These are phyloP conservation scores for Saksenaea oblongispora DNA, from an alignment of 371 early-diverging fungal species.

Conservation along the genomic window DNA sequence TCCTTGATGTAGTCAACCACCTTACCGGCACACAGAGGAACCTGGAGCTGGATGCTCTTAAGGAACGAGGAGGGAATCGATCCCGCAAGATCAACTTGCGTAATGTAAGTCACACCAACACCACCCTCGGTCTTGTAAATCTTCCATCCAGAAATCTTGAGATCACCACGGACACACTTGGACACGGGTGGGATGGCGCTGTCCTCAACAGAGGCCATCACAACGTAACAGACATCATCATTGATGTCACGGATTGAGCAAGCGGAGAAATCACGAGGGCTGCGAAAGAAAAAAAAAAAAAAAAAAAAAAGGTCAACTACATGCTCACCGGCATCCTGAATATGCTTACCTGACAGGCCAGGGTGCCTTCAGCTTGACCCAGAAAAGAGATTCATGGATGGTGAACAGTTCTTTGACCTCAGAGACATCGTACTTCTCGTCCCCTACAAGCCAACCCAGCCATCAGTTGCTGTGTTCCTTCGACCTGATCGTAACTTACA, in stretches of 20 bases:
- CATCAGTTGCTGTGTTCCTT: too few relatives aligned
- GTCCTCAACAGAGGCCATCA: constrained; percentile 46
- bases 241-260: constrained; percentile 17
- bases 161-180: constrained; percentile 39
- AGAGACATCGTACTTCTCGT: constrained; percentile 41
- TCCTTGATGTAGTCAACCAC: constrained; percentile 38
- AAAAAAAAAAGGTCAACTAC: too few relatives aligned
- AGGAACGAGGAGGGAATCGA: constrained; percentile 43
- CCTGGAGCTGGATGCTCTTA: constrained; percentile 40
- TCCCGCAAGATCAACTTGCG: constrained; percentile 48
- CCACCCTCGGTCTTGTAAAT: constrained; percentile 30
- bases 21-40: constrained; percentile 46
- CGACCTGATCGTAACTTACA: too few relatives aligned
- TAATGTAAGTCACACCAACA: constrained; percentile 41
- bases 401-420: constrained; percentile 42
- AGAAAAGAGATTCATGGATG: constrained; percentile 35
- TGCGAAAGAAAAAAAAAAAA: neutral
- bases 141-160: constrained; percentile 52
- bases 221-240: constrained; percentile 20
- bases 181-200: constrained; percentile 23
- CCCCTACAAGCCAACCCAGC: constrained; percentile 18
- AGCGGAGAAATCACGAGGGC: constrained; percentile 22
- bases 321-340: too few relatives aligned
- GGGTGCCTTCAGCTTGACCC: constrained; percentile 44
- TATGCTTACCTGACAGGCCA: constrained; percentile 49